Percentiles rank a stretch among this genome's conserved stretches.
Evolutionary conservation across 768 basidiomycete species (phyloP).

Genomic region (Suillus decipiens): DNA sequence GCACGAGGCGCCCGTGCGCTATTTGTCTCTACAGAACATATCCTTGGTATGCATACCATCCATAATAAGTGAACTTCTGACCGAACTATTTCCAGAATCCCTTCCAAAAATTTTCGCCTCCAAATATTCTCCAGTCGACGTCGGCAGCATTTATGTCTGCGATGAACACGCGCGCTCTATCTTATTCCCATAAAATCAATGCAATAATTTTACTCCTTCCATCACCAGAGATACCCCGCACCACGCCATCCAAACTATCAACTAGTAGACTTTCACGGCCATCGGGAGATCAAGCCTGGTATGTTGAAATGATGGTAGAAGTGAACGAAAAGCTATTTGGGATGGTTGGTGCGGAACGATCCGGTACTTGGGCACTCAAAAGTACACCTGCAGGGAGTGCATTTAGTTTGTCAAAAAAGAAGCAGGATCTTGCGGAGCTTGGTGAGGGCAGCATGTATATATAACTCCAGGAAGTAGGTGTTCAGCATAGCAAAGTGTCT

Average conservation of each 20-base stretch:
- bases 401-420: slow-evolving; percentile 13
- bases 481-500: neutral
- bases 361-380: slow-evolving; percentile 12
- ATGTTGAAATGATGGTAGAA: slow-evolving; percentile 32
- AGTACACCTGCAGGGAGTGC: slow-evolving; percentile 17
- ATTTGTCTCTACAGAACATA: slow-evolving; percentile 38
- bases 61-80: slow-evolving; percentile 10
- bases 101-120: slow-evolving; percentile 47
- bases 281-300: slow-evolving; percentile 39
- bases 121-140: slow-evolving; percentile 57
- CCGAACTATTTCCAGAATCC: slow-evolving; percentile 28
- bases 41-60: slow-evolving; percentile 10
- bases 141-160: slow-evolving; percentile 52
- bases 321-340: slow-evolving; percentile 40
- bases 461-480: slow-evolving; percentile 21
- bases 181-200: neutral
- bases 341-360: slow-evolving; percentile 31
- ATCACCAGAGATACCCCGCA: slow-evolving; percentile 42
- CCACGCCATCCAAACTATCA: slow-evolving; percentile 42
- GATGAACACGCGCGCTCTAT: slow-evolving; percentile 18
- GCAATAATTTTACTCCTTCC: slow-evolving; percentile 47
- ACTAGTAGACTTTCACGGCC: slow-evolving; percentile 25
- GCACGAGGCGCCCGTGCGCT: slow-evolving; percentile 53
- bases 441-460: slow-evolving; percentile 59
- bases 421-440: slow-evolving; percentile 27